These are phyloP conservation scores for Microbotryum violaceum DNA, from an alignment of 1,284 basidiomycete species.

Conservation along the genomic window DNA sequence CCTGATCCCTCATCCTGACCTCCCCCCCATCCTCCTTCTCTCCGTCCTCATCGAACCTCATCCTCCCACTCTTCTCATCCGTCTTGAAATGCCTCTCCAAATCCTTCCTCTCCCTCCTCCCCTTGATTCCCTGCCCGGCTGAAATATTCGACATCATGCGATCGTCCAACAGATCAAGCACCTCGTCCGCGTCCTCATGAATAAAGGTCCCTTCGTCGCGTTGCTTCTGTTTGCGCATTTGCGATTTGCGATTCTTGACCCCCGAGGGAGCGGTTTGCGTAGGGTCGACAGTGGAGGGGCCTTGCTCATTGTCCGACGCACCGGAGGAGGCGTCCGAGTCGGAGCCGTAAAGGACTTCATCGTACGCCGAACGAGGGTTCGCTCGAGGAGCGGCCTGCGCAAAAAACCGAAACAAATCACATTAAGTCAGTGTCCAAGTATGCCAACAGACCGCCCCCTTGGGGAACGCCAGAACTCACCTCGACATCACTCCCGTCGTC, in stretches of 20 bases:
- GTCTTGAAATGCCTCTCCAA: slow-evolving; percentile 68
- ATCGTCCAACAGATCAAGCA: slow-evolving; percentile 88
- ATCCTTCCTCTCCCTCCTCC: slow-evolving; percentile 48
- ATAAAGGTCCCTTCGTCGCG: slow-evolving; percentile 47
- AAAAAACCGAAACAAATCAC: not conserved
- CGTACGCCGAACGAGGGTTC: slow-evolving; percentile 74
- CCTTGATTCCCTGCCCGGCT: slow-evolving; percentile 44
- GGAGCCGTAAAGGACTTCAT: slow-evolving; percentile 90
- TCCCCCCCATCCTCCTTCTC: slow-evolving; percentile 12
- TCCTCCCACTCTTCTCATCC: slow-evolving; percentile 76
- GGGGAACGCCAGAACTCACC: slow-evolving; percentile 42
- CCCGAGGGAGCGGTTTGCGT: slow-evolving; percentile 20
- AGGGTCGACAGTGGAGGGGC: slow-evolving; percentile 41
- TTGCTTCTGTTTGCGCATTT: slow-evolving; percentile 34
- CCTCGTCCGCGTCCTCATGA: slow-evolving; percentile 82
- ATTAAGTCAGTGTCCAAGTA: slow-evolving; percentile 3
- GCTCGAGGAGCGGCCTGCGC: slow-evolving; percentile 43
- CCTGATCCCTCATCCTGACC: slow-evolving; percentile 44
- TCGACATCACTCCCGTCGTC: slow-evolving; percentile 52
- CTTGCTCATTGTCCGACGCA: slow-evolving; percentile 58
- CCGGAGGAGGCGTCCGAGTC: slow-evolving; percentile 57
- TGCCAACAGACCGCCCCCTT: too few species aligned
- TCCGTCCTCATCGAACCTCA: slow-evolving; percentile 66
- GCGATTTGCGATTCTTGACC: slow-evolving; percentile 24
- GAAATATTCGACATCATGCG: slow-evolving; percentile 62